Evolutionary conservation across 495 filamentous ascomycete genomes (phyloP).

Genomic region (Penicillium tannophilum): DNA sequence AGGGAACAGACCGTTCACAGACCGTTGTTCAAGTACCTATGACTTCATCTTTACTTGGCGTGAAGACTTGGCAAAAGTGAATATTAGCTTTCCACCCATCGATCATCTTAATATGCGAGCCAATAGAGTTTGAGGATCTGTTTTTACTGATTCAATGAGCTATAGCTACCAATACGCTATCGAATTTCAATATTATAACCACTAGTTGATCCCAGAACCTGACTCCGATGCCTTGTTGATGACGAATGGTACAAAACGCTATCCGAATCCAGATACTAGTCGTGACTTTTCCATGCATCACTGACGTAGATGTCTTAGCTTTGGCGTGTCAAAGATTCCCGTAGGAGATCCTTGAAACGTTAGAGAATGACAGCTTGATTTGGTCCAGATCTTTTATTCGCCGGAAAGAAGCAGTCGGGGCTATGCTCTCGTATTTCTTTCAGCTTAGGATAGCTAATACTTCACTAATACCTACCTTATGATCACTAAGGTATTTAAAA

Average conservation of each 20-base stretch:
- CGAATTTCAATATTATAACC: not conserved
- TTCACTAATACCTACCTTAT: not conserved
- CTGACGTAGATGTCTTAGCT: too few relatives aligned
- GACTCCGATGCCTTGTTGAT: not conserved
- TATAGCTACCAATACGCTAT: not conserved
- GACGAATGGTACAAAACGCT: not conserved
- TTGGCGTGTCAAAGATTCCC: too few relatives aligned
- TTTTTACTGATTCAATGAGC: not conserved
- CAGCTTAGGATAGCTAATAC: not conserved
- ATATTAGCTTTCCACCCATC: not conserved
- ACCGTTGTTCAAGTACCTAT: not conserved
- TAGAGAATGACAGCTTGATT: constrained; percentile 3
- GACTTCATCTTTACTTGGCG: not conserved
- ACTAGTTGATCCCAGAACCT: too few relatives aligned
- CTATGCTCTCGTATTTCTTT: constrained; percentile 4
- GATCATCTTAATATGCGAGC: not conserved
- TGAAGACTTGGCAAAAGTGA: not conserved
- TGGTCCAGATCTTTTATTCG: constrained; percentile 1
- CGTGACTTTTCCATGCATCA: too few relatives aligned
- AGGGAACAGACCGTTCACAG: not conserved
- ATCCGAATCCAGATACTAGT: too few relatives aligned
- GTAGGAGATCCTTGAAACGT: not conserved
- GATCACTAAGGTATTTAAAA: not conserved
- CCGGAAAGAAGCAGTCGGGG: not conserved
- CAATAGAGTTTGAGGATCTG: not conserved